phyloP scores from a whole-genome alignment of 164 flowering plant species.

The Aristolochia contorta region DNA sequence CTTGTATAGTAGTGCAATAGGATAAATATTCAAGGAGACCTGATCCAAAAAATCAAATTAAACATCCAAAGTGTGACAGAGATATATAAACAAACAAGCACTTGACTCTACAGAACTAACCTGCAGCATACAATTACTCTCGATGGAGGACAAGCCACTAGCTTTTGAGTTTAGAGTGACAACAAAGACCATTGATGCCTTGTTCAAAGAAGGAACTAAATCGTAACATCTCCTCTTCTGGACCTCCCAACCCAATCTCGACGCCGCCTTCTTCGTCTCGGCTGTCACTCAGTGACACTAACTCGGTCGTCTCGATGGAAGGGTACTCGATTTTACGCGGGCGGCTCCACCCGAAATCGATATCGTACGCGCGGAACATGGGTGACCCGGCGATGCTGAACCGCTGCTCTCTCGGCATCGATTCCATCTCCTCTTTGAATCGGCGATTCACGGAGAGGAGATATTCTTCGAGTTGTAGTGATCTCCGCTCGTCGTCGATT shows the following conservation, averaged over 20 bases:
- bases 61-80: too few relatives aligned
- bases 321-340: slow-evolving; percentile 5
- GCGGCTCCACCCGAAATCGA: slow-evolving; percentile 9
- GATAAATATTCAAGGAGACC: too few relatives aligned
- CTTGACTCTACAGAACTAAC: too few relatives aligned
- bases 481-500: background rate
- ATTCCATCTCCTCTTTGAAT: too few relatives aligned
- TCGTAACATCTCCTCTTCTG: background rate
- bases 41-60: too few relatives aligned
- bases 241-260: slow-evolving; percentile 1
- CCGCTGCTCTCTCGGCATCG: background rate
- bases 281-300: slow-evolving; percentile 4
- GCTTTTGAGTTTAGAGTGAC: too few relatives aligned
- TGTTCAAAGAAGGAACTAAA: slow-evolving; percentile 1
- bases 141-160: too few relatives aligned
- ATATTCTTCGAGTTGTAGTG: background rate
- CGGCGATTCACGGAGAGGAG: background rate
- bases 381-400: slow-evolving; percentile 8
- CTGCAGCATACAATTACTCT: too few relatives aligned
- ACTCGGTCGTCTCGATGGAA: slow-evolving; percentile 4
- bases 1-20: too few relatives aligned
- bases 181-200: background rate
- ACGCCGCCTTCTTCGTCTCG: slow-evolving; percentile 11
- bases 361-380: slow-evolving; percentile 4
- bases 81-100: too few relatives aligned